Evolutionary conservation across 1,139 yeast genomes (phyloP).

Genomic region (Yamadazyma siamensis): DNA sequence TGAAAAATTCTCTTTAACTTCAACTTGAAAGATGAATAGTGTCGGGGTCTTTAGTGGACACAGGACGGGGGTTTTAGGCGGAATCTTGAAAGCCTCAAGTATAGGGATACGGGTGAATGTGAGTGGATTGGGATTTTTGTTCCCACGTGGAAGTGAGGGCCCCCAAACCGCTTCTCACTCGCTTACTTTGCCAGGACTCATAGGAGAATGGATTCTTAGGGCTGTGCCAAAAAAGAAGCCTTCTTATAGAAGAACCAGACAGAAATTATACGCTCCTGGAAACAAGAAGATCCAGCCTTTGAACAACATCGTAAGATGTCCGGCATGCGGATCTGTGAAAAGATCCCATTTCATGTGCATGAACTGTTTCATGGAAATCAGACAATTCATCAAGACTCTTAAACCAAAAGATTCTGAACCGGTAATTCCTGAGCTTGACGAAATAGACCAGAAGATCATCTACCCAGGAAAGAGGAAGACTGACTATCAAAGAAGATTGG

Average conservation of each 20-base stretch:
- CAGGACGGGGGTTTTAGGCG: too few relatives aligned
- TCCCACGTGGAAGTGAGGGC: slow-evolving; percentile 3
- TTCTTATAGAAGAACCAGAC: slow-evolving; percentile 82
- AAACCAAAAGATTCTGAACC: slow-evolving; percentile 23
- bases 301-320: slow-evolving; percentile 81
- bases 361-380: slow-evolving; percentile 86
- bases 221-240: slow-evolving; percentile 95
- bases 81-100: too few relatives aligned
- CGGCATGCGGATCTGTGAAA: slow-evolving; percentile 91
- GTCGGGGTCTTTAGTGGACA: too few relatives aligned
- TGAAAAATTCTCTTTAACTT: too few relatives aligned
- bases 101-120: too few relatives aligned
- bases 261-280: slow-evolving; percentile 78
- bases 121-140: slow-evolving; percentile 6
- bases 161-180: slow-evolving; percentile 2
- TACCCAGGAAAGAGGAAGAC: slow-evolving; percentile 67
- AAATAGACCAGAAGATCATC: slow-evolving; percentile 59
- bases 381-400: slow-evolving; percentile 55
- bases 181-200: slow-evolving; percentile 7
- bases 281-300: slow-evolving; percentile 75
- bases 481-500: slow-evolving; percentile 40
- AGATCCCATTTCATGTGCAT: slow-evolving; percentile 88
- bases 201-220: slow-evolving; percentile 53
- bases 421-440: slow-evolving; percentile 44
- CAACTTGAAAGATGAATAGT: too few relatives aligned